These are phyloP conservation scores for Plasmodium billcollinsi DNA, from an alignment of 169 alveolate genomes.

Conservation along the genomic window DNA sequence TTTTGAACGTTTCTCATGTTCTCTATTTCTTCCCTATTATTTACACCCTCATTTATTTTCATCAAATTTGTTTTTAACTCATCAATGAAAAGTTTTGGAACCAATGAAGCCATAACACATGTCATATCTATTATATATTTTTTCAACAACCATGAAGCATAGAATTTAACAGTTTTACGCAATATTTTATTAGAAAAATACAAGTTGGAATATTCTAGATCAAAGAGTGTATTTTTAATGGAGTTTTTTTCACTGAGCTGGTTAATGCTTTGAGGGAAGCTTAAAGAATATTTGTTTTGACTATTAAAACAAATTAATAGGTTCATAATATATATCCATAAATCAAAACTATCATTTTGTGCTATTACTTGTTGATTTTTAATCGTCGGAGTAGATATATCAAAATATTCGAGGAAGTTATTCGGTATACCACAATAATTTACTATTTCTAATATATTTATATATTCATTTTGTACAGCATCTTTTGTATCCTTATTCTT, in stretches of 20 bases:
- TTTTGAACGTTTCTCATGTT: neutral
- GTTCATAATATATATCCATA: conserved; percentile 80
- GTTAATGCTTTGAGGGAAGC: conserved; percentile 52
- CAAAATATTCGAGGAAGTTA: conserved; percentile 48
- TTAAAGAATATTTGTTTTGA: conserved; percentile 60
- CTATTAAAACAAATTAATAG: conserved; percentile 64
- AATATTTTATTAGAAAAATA: conserved; percentile 77
- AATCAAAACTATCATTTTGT: conserved; percentile 78
- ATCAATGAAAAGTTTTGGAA: conserved; percentile 80
- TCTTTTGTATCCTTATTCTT: neutral
- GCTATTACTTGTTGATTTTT: conserved; percentile 80
- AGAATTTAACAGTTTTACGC: conserved; percentile 70
- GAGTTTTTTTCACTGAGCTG: conserved; percentile 41
- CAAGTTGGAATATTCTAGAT: conserved; percentile 80
- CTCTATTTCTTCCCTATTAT: neutral
- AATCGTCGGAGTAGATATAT: conserved; percentile 58
- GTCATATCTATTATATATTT: conserved; percentile 81
- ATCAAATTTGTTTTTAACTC: conserved; percentile 55
- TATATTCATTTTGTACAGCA: conserved; percentile 16
- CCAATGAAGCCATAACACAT: conserved; percentile 82
- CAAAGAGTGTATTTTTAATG: conserved; percentile 78
- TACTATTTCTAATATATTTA: conserved; percentile 42
- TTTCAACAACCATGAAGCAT: conserved; percentile 82
- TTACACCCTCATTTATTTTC: conserved; percentile 17
- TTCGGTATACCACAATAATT: conserved; percentile 50